These are phyloP conservation scores for Sonneratia alba DNA, from an alignment of 345 rosid species.

Conservation along the genomic window DNA sequence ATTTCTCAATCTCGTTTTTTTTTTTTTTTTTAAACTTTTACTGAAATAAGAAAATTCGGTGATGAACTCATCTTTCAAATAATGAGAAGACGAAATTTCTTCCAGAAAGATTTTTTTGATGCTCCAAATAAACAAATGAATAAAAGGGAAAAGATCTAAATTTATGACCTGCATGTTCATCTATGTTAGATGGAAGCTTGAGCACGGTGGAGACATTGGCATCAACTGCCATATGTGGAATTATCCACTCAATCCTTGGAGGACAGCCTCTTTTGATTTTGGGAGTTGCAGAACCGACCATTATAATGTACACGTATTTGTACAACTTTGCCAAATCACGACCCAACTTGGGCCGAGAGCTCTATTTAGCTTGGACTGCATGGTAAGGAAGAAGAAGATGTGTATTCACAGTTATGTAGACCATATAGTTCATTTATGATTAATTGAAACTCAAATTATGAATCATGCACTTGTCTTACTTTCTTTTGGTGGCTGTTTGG, in stretches of 20 bases:
- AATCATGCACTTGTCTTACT: background rate
- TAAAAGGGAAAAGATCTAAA: background rate
- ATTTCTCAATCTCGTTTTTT: no score
- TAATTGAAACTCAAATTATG: background rate
- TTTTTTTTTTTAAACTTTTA: no score
- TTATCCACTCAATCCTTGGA: slow-evolving; percentile 69
- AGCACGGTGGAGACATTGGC: slow-evolving; percentile 68
- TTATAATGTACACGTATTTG: slow-evolving; percentile 78
- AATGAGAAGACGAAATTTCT: background rate
- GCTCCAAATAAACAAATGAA: background rate
- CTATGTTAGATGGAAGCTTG: slow-evolving; percentile 47
- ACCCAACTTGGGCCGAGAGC: slow-evolving; percentile 42
- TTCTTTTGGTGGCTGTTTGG: background rate
- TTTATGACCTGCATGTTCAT: background rate
- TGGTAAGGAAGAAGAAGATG: slow-evolving; percentile 35
- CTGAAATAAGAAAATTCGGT: background rate
- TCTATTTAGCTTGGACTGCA: slow-evolving; percentile 69
- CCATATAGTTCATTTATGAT: background rate
- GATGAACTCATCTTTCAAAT: background rate
- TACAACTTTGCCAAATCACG: slow-evolving; percentile 55
- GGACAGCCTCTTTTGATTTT: slow-evolving; percentile 78
- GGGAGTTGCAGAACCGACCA: slow-evolving; percentile 88
- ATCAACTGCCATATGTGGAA: slow-evolving; percentile 75
- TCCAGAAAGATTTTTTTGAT: background rate
- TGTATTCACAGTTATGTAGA: background rate